Percentiles rank a stretch among this genome's conserved stretches.
phyloP scores from a whole-genome alignment of 192 early-diverging fungal genomes.

The Coemansia sp. region DNA sequence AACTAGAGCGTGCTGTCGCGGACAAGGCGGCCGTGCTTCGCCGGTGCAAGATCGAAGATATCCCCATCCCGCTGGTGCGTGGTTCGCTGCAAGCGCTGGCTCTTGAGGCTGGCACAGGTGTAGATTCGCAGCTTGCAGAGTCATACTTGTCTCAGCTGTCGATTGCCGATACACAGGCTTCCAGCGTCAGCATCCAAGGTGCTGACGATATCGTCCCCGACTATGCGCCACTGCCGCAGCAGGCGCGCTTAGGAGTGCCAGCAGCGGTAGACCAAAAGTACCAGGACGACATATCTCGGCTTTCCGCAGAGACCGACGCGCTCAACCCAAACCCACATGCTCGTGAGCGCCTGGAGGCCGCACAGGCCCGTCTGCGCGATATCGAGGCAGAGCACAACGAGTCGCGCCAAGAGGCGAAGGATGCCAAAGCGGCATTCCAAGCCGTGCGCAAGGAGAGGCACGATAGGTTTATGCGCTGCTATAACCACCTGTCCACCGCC shows the following conservation, averaged over 20 bases:
- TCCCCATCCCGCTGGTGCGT: conserved; percentile 75
- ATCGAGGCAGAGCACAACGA: conserved; percentile 83
- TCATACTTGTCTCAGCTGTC: conserved; percentile 48
- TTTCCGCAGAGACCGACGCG: conserved; percentile 64
- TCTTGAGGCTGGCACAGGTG: conserved; percentile 61
- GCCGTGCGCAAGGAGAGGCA: conserved; percentile 70
- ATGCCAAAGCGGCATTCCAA: conserved; percentile 79
- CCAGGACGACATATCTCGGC: conserved; percentile 25
- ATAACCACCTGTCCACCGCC: conserved; percentile 81
- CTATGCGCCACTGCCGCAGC: conserved; percentile 34
- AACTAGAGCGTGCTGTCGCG: conserved; percentile 75
- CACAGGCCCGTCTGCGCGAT: conserved; percentile 72
- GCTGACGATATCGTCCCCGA: conserved; percentile 37
- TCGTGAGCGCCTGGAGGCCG: conserved; percentile 79
- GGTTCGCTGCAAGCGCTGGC: conserved; percentile 76
- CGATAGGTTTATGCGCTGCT: conserved; percentile 77
- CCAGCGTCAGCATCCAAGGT: conserved; percentile 18
- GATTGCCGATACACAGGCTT: conserved; percentile 41
- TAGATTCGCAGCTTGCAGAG: conserved; percentile 35
- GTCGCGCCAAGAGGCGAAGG: conserved; percentile 75
- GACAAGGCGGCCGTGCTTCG: conserved; percentile 80
- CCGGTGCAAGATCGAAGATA: conserved; percentile 91
- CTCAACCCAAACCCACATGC: conserved; percentile 92
- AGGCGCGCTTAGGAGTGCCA: conserved; percentile 18
- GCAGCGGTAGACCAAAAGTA: conserved; percentile 37